Conservation (phyloP, 2,329 filamentous ascomycete species). For the Thielaviopsis cerberus region DNA sequence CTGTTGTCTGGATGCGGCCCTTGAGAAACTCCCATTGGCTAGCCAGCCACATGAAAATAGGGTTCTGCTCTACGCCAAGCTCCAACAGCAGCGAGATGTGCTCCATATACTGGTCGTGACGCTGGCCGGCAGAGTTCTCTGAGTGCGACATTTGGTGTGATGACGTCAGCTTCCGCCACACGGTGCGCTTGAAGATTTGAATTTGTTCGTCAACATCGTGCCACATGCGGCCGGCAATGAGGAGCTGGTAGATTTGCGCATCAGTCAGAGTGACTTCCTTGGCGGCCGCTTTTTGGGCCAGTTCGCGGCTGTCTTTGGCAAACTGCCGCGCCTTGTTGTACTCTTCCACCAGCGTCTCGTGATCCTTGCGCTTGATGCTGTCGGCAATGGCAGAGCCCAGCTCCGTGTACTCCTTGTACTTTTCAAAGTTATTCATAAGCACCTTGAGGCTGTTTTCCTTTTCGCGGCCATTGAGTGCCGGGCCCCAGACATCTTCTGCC, state of each 20-base stretch:
- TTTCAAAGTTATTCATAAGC: slow-evolving; percentile 56
- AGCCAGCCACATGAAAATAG: slow-evolving; percentile 87
- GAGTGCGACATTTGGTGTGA: slow-evolving; percentile 39
- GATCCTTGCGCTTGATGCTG: slow-evolving; percentile 77
- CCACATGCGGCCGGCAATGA: slow-evolving; percentile 89
- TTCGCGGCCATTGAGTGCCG: slow-evolving; percentile 74
- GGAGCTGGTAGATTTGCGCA: slow-evolving; percentile 63
- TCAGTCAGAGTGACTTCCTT: slow-evolving; percentile 43
- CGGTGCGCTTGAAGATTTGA: slow-evolving; percentile 66
- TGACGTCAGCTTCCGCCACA: slow-evolving; percentile 65
- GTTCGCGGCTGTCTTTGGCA: slow-evolving; percentile 54
- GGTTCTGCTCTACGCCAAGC: slow-evolving; percentile 84
- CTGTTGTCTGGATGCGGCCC: slow-evolving; percentile 59
- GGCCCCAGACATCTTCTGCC: slow-evolving; percentile 94
- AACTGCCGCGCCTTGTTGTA: slow-evolving; percentile 70
- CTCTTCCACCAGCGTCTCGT: slow-evolving; percentile 71
- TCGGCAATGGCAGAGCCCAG: slow-evolving; percentile 60
- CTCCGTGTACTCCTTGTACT: slow-evolving; percentile 66
- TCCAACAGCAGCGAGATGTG: slow-evolving; percentile 79
- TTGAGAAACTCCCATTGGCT: slow-evolving; percentile 82
- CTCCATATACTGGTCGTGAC: slow-evolving; percentile 75
- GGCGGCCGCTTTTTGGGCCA: slow-evolving; percentile 39
- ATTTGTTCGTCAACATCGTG: slow-evolving; percentile 78
- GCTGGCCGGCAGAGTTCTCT: slow-evolving; percentile 30
- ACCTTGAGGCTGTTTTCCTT: slow-evolving; percentile 74